Conservation (phyloP, 805 yeast genomes). For the Candida awuae region DNA sequence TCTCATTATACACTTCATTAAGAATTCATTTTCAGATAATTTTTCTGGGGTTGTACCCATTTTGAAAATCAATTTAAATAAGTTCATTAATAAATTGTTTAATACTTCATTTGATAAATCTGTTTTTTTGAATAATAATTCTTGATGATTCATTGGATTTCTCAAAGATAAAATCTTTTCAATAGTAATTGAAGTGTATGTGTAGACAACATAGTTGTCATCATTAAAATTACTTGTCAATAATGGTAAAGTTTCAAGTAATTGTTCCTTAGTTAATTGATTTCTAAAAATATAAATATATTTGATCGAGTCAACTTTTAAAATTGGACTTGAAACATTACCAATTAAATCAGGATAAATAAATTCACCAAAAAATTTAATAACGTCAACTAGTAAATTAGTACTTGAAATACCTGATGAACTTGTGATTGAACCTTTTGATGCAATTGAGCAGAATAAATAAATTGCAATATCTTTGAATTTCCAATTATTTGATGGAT, state of each 20-base stretch:
- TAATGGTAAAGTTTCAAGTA: slow-evolving; percentile 71
- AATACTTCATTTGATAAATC: slow-evolving; percentile 61
- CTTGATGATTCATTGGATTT: slow-evolving; percentile 43
- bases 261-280: slow-evolving; percentile 81
- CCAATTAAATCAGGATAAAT: slow-evolving; percentile 76
- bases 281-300: slow-evolving; percentile 85
- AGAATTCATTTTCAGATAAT: slow-evolving; percentile 88
- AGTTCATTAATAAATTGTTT: slow-evolving; percentile 51
- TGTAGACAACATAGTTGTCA: slow-evolving; percentile 71
- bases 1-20: slow-evolving; percentile 84
- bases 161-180: slow-evolving; percentile 81
- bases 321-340: slow-evolving; percentile 56
- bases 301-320: slow-evolving; percentile 88
- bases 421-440: slow-evolving; percentile 75
- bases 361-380: slow-evolving; percentile 71
- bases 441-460: slow-evolving; percentile 80
- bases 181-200: slow-evolving; percentile 88
- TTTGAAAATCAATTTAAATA: slow-evolving; percentile 59
- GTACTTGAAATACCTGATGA: slow-evolving; percentile 82
- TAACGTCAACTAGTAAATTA: slow-evolving; percentile 76
- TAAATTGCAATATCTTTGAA: slow-evolving; percentile 81
- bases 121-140: slow-evolving; percentile 56
- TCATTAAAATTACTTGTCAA: slow-evolving; percentile 62
- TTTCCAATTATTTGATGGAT: slow-evolving; percentile 60
- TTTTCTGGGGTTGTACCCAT: slow-evolving; percentile 71